Base-by-base conservation (phyloP, 1,284 basidiomycete genomes). In the Tylopilus sp. region DNA sequence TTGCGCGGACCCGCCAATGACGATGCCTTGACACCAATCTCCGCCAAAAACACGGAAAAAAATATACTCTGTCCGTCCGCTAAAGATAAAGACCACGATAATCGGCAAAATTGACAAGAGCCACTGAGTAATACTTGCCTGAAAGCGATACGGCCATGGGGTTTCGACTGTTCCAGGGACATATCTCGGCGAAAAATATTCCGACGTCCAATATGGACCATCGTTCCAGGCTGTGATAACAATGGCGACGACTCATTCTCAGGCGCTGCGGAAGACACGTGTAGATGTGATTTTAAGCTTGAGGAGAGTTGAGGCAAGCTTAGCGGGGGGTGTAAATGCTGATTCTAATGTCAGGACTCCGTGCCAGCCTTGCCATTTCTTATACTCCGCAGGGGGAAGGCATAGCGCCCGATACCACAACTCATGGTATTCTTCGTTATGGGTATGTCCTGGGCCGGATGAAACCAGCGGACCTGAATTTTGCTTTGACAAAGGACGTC, bases 1-100 rank as follows among this genome's bases (percentile, higher is more conserved):
- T 65, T 80, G 77, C 66, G 81, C 84, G 39, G 77, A 80, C 56
- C 78, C 79, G 38, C 85, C 80, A 33, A 81, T 80, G 26, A 89
- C 81, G 63, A 73, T 80, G 26, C 87, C 88, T 18, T 57, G 69
- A 69, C 81, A 80, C 89, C 88, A 90, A 54, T 83, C 81, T 36
- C 82, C 83, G 51, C 81, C 80, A 54, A 78, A 76, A 18, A 82
- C 85, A 67, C 81, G 81, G 32, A 90, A n/a, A n/a, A n/a, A n/a
- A 75, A 88, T 88, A 90, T 47, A 88, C 88, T 39, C 26, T 60
- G 41, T 90, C 84, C 26, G 82, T 82, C 47, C 77, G 73, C 87
- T 89, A 26, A 38, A 19, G 39, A 44, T 41, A 57, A 41, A 33
- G 32, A 38, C 32, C 26, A 15, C 39, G n/a, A 57, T n/a, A 15